Evolutionary conservation across 169 alveolate species (phyloP), one percentile per base, ranked within the genome.

Genomic region (Eimeria sp.): DNA sequence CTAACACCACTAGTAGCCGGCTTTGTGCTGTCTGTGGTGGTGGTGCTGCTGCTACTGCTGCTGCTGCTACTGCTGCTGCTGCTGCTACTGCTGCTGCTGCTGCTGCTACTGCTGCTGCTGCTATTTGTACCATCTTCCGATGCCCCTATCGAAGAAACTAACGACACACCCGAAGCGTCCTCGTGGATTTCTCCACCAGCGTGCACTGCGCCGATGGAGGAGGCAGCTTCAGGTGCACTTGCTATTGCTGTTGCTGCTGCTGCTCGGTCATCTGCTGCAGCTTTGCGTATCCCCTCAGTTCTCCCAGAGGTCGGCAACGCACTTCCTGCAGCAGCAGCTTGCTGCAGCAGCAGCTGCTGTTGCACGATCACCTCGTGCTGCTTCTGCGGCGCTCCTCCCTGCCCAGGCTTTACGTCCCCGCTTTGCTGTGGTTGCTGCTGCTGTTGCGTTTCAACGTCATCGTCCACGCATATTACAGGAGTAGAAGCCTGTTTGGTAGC

Each of bases 391-490:
- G 0, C 76, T 67, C 18, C 27, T 67, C 25, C 76, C 45, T 67
- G 2, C 40, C 9, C 40, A 22, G 27, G 76, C 45, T 3, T 22
- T 30, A 67, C 27, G 76, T 10, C 76, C 27, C 76, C 40, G 27
- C 25, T 14, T 67, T 72, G 49, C 67, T 63, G 80, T 51, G 18
- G 92, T 73, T 30, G 58, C 67, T 87, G 65, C 80, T 61, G 54
- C 82, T 87, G 94, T 82, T 87, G 90, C 72, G 25, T 61, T 1
- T 87, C 82, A n/a, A 34, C 49, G 13, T 83, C 92, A 25, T 58
- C 92, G 45, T 83, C 92, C 20, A 83, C 58, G 20, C 92, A 58
- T 34, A 83, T 47, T 22, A 83, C 92, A n/a, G 75, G 25, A 1
- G 54, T 51, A 16, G n/a, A 5, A 63, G 10, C 40, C 40, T 34